Conservation (phyloP, 208 protist species). For the Angomonas ambiguus region DNA sequence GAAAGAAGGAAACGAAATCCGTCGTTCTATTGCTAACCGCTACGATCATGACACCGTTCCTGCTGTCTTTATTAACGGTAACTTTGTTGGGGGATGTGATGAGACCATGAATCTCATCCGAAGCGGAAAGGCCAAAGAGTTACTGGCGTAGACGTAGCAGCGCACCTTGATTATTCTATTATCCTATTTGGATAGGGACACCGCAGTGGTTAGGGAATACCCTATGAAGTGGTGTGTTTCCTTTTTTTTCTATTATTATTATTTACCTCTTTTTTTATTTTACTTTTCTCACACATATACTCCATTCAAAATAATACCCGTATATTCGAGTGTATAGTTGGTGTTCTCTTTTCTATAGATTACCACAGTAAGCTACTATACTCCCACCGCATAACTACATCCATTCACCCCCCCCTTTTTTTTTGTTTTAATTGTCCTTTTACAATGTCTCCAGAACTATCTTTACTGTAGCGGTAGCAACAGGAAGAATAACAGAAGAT, state of each 20-base stretch:
- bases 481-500: not conserved
- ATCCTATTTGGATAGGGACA: not conserved
- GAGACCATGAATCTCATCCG: conserved; percentile 41
- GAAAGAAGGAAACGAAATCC: conserved; percentile 51
- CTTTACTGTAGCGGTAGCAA: not conserved
- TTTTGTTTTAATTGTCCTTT: conserved; percentile 17
- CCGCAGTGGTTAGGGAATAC: not conserved
- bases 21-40: conserved; percentile 29
- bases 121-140: conserved; percentile 40
- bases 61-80: conserved; percentile 74
- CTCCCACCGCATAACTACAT: too few relatives aligned
- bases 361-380: too few relatives aligned
- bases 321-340: conserved; percentile 11
- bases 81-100: conserved; percentile 66
- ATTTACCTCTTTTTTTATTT: not conserved
- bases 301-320: not conserved
- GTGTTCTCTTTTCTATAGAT: conserved; percentile 5
- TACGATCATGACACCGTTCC: conserved; percentile 72
- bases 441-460: too few relatives aligned
- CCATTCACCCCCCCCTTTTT: not conserved
- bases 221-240: not conserved
- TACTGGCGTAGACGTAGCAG: conserved; percentile 27
- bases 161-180: too few relatives aligned
- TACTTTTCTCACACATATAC: too few relatives aligned
- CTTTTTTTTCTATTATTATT: conserved; percentile 9